Conservation (phyloP, 169 alveolate species). For the Cryptosporidium ubiquitum region DNA sequence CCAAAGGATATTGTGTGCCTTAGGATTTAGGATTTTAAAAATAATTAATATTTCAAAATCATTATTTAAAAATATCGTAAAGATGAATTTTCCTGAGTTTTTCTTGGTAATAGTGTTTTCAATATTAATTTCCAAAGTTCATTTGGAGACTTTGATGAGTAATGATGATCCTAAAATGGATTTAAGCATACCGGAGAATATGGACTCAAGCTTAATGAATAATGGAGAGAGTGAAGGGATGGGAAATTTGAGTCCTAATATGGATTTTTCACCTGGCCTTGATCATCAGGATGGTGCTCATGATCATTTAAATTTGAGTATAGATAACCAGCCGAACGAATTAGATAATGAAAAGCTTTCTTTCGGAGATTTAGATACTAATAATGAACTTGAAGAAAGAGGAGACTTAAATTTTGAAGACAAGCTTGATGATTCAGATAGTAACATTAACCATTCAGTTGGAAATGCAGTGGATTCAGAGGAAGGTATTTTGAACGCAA, state of each 20-base stretch:
- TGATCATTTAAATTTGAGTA: not conserved
- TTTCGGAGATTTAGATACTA: not conserved
- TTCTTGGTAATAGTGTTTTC: not conserved
- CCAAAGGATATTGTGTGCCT: not conserved
- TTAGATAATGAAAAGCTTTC: not conserved
- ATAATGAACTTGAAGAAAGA: not conserved
- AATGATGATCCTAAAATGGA: not conserved
- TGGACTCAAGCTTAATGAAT: not conserved
- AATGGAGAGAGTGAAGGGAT: not conserved
- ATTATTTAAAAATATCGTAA: not conserved
- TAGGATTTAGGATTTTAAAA: not conserved
- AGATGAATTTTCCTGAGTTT: not conserved
- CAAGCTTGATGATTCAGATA: not conserved
- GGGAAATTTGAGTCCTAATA: not conserved
- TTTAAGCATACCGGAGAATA: not conserved
- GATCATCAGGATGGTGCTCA: not conserved
- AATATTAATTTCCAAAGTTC: not conserved
- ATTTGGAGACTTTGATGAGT: not conserved
- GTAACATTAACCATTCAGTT: not conserved
- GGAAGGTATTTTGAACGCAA: not conserved
- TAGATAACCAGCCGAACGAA: not conserved
- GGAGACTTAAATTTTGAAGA: not conserved
- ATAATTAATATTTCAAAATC: not conserved
- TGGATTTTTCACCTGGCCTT: not conserved
- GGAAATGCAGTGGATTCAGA: not conserved